A percentile compares a stretch with the other conserved stretches of the same genome.
Evolutionary conservation across 2,329 filamentous ascomycete genomes (phyloP).

Genomic region (Biscogniauxia mediterranea): DNA sequence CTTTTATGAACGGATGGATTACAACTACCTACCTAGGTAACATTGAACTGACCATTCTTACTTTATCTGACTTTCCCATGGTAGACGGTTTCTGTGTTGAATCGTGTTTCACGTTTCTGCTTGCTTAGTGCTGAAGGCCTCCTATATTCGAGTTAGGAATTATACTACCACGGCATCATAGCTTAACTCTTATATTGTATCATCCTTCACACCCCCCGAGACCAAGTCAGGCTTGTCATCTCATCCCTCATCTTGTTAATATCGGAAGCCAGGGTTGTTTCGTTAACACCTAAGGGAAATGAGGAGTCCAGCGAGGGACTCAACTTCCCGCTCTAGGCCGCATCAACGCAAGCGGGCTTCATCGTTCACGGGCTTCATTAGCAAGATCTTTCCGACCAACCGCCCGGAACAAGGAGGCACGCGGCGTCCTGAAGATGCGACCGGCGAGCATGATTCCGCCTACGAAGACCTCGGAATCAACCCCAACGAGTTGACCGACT

Average conservation of each 20-base stretch:
- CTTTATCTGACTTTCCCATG: neutral
- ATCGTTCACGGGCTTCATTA: constrained; percentile 42
- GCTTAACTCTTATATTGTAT: neutral
- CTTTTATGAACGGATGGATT: constrained; percentile 1
- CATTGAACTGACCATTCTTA: neutral
- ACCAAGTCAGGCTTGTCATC: neutral
- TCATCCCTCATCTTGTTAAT: constrained; percentile 4
- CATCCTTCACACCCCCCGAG: neutral
- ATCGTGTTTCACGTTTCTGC: neutral
- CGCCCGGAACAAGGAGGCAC: constrained; percentile 52
- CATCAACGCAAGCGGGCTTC: constrained; percentile 19
- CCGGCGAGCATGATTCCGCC: constrained; percentile 21
- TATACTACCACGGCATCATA: neutral
- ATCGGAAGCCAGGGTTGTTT: neutral
- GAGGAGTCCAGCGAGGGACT: constrained; percentile 15
- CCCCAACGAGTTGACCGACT: constrained; percentile 26
- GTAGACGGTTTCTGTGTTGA: neutral
- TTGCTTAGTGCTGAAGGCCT: neutral
- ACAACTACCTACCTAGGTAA: constrained; percentile 3
- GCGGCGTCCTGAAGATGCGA: constrained; percentile 29
- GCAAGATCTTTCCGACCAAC: constrained; percentile 46
- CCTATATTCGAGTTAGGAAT: neutral
- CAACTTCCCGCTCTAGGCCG: constrained; percentile 2
- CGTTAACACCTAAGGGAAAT: constrained; percentile 3
- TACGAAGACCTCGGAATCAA: constrained; percentile 23